Evolutionary conservation across 768 basidiomycete species (phyloP).

Genomic region (Tubosaeta sp.): DNA sequence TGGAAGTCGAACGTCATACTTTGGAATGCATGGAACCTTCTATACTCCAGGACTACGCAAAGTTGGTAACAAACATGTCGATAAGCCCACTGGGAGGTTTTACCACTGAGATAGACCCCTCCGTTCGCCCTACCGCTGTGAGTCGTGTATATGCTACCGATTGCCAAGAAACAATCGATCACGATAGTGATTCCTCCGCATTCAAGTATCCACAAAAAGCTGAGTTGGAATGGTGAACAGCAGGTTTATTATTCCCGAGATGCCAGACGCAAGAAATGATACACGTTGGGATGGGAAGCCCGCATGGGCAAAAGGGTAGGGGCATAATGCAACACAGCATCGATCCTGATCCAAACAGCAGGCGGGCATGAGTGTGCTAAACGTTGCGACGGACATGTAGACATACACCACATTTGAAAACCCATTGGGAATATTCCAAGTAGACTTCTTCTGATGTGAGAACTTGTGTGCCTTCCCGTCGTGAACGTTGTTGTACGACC

Average conservation of each 20-base stretch:
- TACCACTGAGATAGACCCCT: constrained; percentile 20
- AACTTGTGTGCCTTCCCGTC: constrained; percentile 18
- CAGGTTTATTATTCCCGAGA: constrained; percentile 44
- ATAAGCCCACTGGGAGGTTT: constrained; percentile 36
- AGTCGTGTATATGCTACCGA: constrained; percentile 42
- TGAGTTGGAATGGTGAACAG: constrained; percentile 36
- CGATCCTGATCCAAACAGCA: constrained; percentile 17
- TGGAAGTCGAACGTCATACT: neutral
- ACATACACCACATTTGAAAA: constrained; percentile 36
- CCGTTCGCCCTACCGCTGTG: constrained; percentile 14
- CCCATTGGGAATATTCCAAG: constrained; percentile 41
- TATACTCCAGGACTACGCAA: constrained; percentile 42
- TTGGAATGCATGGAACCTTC: constrained; percentile 14
- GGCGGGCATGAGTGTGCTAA: neutral
- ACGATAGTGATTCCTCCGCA: constrained; percentile 38
- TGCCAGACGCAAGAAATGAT: constrained; percentile 47
- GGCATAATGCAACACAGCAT: constrained; percentile 36
- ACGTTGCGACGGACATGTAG: neutral
- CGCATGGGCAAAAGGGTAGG: constrained; percentile 41
- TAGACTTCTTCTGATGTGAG: constrained; percentile 32
- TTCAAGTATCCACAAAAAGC: constrained; percentile 36
- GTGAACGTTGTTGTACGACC: constrained; percentile 11
- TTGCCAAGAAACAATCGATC: constrained; percentile 32
- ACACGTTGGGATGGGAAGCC: constrained; percentile 46
- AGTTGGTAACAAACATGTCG: constrained; percentile 43